phyloP scores from a whole-genome alignment of 2,329 filamentous ascomycete species.

The Verticillium nubilum region DNA sequence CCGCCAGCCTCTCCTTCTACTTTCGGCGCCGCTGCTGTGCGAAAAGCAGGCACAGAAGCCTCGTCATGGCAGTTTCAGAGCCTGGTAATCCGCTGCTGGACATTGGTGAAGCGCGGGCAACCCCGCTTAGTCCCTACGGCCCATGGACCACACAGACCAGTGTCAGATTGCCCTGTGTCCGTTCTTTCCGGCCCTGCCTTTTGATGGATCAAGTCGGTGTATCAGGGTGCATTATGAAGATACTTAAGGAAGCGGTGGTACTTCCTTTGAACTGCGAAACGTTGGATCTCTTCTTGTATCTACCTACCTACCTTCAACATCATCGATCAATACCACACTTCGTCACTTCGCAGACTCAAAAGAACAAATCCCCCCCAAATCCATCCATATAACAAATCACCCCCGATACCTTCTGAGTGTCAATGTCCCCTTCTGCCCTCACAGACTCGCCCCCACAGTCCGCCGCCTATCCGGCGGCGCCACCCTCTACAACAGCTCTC shows the following conservation, averaged over 20 bases:
- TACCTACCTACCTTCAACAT: background rate
- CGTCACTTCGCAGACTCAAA: background rate
- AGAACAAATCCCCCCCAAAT: background rate
- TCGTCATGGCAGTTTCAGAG: background rate
- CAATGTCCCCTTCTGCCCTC: constrained; percentile 57
- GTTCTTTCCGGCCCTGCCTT: constrained; percentile 2
- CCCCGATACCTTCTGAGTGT: constrained; percentile 13
- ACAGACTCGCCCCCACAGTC: constrained; percentile 42
- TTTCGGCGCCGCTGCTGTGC: constrained; percentile 3
- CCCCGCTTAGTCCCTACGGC: background rate
- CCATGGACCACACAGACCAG: constrained; percentile 2
- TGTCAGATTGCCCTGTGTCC: constrained; percentile 1
- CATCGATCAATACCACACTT: background rate
- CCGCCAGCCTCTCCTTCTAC: constrained; percentile 12
- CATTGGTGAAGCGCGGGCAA: background rate
- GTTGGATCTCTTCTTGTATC: background rate
- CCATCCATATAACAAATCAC: background rate
- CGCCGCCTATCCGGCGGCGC: constrained; percentile 32
- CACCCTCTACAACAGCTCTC: constrained; percentile 15
- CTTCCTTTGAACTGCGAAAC: background rate
- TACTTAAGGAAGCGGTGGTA: background rate
- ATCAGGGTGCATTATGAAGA: background rate
- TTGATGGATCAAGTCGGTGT: background rate
- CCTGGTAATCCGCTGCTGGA: background rate
- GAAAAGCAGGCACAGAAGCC: constrained; percentile 5